Base-by-base conservation (phyloP, 1,284 basidiomycete genomes). In the Ustilago crameri region DNA sequence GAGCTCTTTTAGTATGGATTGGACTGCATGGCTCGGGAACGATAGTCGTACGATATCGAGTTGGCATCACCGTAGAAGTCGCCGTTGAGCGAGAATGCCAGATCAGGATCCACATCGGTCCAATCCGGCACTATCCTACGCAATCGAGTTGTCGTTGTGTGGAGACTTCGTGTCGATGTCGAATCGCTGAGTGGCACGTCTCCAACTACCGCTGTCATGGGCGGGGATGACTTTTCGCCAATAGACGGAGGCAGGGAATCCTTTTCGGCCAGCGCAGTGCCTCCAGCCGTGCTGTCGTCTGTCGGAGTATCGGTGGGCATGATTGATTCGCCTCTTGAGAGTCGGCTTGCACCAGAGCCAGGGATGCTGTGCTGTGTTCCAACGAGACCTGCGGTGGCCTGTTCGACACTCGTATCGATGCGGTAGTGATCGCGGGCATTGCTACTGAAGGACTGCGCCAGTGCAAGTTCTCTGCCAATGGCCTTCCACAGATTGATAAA, bases 401-500 rank as follows among this genome's bases (percentile, higher is more conserved):
- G 53, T 17, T 60, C 62, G 41, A 62, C 44, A 34, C 61, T 64
- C 17, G 61, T 54, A 34, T 58, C 62, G n/a, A 64, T 44, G 22
- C 51, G 55, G 9, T 60, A 60, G 18, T 57, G 59, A 24, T 73
- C 64, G 3, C 51, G 64, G n/a, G 56, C 46, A 3, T 62, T 51
- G 56, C 48, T 60, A 12, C 55, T 59, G 26, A 64, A 73, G 0
- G 70, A 68, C 22, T 68, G 64, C 9, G 70, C 70, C 53, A 68
- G 32, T 9, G 70, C 70, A 22, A 73, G 30, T 44, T 73, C 70
- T 14, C 64, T 55, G 5, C 70, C 70, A 24, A 73, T 73, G 15
- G 70, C 70, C 53, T 73, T 73, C 70, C 70, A 73, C 14, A 73
- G 42, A 32, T 73, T 73, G 60, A 73, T 68, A 20, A 73, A 73